phyloP scores from a whole-genome alignment of 1,284 basidiomycete genomes.

The Omphalotus olearius region DNA sequence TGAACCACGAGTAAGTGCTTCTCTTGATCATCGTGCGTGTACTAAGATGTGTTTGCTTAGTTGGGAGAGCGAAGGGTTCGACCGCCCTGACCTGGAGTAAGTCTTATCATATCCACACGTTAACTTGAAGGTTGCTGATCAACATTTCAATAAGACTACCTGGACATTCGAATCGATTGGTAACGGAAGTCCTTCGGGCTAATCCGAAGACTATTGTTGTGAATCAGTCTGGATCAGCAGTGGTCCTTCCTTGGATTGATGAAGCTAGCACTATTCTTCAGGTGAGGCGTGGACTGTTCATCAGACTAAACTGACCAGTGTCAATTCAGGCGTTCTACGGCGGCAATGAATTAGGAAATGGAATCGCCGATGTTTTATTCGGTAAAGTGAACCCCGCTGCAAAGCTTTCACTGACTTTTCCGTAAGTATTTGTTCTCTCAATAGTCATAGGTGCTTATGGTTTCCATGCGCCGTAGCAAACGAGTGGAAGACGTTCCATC shows the following conservation, averaged over 20 bases:
- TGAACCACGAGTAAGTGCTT: conserved; percentile 39
- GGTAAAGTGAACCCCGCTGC: conserved; percentile 50
- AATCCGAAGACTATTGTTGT: conserved; percentile 51
- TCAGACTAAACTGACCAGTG: not conserved
- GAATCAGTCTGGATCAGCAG: conserved; percentile 47
- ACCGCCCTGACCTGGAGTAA: conserved; percentile 34
- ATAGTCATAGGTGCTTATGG: not conserved
- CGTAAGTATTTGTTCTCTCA: conserved; percentile 24
- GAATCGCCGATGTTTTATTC: conserved; percentile 49
- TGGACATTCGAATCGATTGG: conserved; percentile 44
- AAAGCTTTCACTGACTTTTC: conserved; percentile 46
- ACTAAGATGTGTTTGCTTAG: conserved; percentile 17
- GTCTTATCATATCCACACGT: not conserved
- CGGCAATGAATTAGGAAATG: conserved; percentile 53
- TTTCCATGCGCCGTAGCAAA: conserved; percentile 15
- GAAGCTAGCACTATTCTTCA: conserved; percentile 42
- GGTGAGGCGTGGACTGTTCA: conserved; percentile 19
- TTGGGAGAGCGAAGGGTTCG: conserved; percentile 48
- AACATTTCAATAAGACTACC: conserved; percentile 31
- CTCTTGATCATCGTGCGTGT: not conserved
- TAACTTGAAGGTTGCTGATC: not conserved
- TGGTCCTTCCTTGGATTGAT: conserved; percentile 49
- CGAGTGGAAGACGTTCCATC: conserved; percentile 40
- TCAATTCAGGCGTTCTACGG: conserved; percentile 44
- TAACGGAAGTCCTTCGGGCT: conserved; percentile 41